Conservation (phyloP, 495 filamentous ascomycete species). For the Neurospora sp. region DNA sequence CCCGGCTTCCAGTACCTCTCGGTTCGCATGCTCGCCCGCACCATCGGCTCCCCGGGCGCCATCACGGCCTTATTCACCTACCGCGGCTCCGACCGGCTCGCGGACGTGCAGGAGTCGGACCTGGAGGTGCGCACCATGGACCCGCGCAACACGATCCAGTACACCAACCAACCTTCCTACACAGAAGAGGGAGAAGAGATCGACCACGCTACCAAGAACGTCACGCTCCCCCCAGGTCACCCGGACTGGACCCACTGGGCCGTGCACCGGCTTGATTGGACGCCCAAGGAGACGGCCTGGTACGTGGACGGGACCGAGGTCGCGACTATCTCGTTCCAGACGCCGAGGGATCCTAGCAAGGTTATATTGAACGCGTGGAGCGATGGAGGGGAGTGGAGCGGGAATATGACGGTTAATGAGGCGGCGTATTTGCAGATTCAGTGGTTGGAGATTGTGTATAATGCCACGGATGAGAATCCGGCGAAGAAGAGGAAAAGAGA, state of each 20-base stretch:
- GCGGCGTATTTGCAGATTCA: constrained; percentile 59
- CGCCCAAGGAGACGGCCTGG: constrained; percentile 50
- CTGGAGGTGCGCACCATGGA: constrained; percentile 64
- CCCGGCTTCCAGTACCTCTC: constrained; percentile 49
- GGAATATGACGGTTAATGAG: constrained; percentile 52
- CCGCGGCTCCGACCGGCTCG: constrained; percentile 19
- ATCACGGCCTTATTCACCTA: constrained; percentile 68
- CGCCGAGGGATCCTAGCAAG: constrained; percentile 47
- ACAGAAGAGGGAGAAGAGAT: constrained; percentile 35
- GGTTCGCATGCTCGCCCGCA: constrained; percentile 50
- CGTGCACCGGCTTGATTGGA: constrained; percentile 67
- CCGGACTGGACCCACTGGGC: constrained; percentile 56
- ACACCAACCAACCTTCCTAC: constrained; percentile 62
- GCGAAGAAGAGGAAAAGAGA: not conserved
- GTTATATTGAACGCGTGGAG: constrained; percentile 69
- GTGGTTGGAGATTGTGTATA: constrained; percentile 67
- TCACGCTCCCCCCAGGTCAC: constrained; percentile 32
- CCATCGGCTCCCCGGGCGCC: constrained; percentile 45
- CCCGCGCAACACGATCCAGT: constrained; percentile 46
- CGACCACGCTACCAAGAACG: constrained; percentile 34
- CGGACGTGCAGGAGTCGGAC: constrained; percentile 58
- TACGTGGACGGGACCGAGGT: constrained; percentile 51
- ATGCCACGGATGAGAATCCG: constrained; percentile 28
- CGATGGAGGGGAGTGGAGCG: constrained; percentile 63
- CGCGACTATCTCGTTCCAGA: constrained; percentile 50